Evolutionary conservation across 2,329 filamentous ascomycete genomes (phyloP).

Genomic region (Mollisia scopiformis): DNA sequence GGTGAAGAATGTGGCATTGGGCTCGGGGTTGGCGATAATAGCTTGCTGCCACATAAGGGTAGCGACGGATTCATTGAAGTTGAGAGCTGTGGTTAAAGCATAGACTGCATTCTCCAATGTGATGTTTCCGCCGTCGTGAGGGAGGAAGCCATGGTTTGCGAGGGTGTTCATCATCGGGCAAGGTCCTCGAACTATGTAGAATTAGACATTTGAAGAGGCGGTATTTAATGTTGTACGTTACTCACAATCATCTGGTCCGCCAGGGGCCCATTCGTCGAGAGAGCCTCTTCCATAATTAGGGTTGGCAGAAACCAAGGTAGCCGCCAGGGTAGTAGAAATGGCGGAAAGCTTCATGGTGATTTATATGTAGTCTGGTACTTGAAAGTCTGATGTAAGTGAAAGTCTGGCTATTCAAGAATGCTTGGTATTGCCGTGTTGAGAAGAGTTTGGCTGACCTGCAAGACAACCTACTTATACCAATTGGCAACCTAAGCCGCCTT

Average conservation of each 20-base stretch:
- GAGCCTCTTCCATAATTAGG: not conserved
- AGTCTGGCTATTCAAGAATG: not conserved
- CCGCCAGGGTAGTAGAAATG: not conserved
- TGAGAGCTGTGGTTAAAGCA: conserved; percentile 44
- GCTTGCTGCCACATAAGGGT: conserved; percentile 47
- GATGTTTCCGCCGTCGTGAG: conserved; percentile 43
- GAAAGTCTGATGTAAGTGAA: not conserved
- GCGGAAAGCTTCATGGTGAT: conserved; percentile 8
- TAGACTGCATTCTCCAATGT: conserved; percentile 38
- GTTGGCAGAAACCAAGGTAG: conserved; percentile 1
- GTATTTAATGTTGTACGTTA: not conserved
- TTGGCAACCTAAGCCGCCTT: no score
- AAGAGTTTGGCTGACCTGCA: no score
- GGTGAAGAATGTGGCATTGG: conserved; percentile 48
- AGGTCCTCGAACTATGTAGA: conserved; percentile 32
- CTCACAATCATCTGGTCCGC: conserved; percentile 10
- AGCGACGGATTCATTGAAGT: conserved; percentile 45
- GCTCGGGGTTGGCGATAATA: conserved; percentile 44
- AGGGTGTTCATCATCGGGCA: conserved; percentile 49
- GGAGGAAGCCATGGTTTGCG: conserved; percentile 48
- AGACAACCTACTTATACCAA: no score
- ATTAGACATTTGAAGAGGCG: not conserved
- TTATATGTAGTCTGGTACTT: not conserved
- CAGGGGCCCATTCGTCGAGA: conserved; percentile 1
- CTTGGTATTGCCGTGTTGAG: not conserved